These are phyloP conservation scores for Fusarium sp. DNA, from an alignment of 2,329 filamentous ascomycete species.

Conservation along the genomic window DNA sequence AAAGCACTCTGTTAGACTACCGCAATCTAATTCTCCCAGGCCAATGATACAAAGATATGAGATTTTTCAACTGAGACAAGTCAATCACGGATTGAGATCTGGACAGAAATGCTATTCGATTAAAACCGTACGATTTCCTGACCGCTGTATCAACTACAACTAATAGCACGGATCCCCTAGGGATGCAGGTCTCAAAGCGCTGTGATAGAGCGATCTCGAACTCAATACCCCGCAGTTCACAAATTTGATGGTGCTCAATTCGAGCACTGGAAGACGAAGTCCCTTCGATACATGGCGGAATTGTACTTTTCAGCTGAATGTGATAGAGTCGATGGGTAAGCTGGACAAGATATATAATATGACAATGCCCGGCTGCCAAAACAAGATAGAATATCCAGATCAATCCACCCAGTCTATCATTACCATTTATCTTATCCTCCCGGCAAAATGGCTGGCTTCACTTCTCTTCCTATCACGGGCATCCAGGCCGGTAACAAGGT, in stretches of 20 bases:
- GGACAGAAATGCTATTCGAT: too few relatives aligned
- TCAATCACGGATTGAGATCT: too few relatives aligned
- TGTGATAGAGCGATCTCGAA: not conserved
- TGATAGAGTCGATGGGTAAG: not conserved
- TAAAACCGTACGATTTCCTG: too few relatives aligned
- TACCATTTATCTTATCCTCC: not conserved
- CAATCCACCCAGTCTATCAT: not conserved
- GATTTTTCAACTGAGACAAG: too few relatives aligned
- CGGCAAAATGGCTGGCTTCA: not conserved
- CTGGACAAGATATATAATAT: not conserved
- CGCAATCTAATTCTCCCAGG: too few relatives aligned
- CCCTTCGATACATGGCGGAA: not conserved
- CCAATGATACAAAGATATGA: too few relatives aligned
- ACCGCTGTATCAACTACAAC: not conserved
- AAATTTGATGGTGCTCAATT: not conserved
- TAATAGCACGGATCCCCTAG: not conserved
- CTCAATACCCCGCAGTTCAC: not conserved
- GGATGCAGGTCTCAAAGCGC: not conserved
- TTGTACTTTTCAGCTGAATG: not conserved
- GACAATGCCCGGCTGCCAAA: too few relatives aligned
- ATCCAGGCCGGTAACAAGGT: not conserved
- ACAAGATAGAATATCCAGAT: not conserved
- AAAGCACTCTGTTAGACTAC: too few relatives aligned
- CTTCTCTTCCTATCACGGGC: not conserved
- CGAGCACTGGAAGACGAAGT: too few relatives aligned